These are phyloP conservation scores for Nematodospora anomalae DNA, from an alignment of 1,139 yeast species.

Conservation along the genomic window DNA sequence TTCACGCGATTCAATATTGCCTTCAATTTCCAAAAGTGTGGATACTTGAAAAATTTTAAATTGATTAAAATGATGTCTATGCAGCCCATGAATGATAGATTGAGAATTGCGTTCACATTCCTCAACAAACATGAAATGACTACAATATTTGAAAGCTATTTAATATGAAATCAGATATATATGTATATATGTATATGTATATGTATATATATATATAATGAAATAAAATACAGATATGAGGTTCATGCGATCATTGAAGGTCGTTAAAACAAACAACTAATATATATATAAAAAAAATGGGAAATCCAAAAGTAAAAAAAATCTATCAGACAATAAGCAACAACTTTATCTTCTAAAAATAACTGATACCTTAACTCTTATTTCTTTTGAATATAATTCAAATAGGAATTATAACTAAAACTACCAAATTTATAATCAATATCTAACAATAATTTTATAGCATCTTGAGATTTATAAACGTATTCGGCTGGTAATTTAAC, in stretches of 20 bases:
- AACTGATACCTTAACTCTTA: neutral
- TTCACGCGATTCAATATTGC: constrained; percentile 3
- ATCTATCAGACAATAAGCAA: constrained; percentile 1
- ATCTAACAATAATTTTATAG: constrained; percentile 61
- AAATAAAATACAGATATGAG: neutral
- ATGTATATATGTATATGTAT: constrained; percentile 2
- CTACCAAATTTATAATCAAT: constrained; percentile 62
- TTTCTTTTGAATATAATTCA: constrained; percentile 43
- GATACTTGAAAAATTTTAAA: constrained; percentile 14
- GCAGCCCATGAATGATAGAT: constrained; percentile 4
- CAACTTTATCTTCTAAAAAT: neutral
- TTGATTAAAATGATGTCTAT: constrained; percentile 13
- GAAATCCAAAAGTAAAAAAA: neutral
- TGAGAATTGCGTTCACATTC: constrained; percentile 14
- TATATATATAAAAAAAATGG: neutral
- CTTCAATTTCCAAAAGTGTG: constrained; percentile 11
- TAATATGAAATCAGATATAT: constrained; percentile 5
- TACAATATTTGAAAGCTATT: constrained; percentile 14
- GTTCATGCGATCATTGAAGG: neutral
- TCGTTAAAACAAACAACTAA: neutral
- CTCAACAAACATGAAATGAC: constrained; percentile 6
- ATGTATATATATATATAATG: neutral
- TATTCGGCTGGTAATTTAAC: constrained; percentile 49
- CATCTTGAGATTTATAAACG: constrained; percentile 61
- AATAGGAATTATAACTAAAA: constrained; percentile 53